Base-by-base conservation (phyloP, 192 early-diverging fungal species). In the Mortierella hygrophila region DNA sequence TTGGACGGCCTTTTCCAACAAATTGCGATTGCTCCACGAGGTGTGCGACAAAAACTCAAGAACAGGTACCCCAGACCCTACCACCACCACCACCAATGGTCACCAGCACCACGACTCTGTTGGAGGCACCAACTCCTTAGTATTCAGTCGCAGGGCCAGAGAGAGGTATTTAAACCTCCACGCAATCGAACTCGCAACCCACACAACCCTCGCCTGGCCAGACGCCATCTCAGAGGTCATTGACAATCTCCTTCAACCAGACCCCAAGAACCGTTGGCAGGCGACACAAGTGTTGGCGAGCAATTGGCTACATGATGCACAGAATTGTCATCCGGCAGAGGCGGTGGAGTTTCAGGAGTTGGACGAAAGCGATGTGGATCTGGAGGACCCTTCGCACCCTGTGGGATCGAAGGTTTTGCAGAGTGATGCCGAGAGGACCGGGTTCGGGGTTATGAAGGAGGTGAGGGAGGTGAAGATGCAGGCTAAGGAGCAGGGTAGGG, bases 211-310 rank as follows among this genome's bases (percentile, higher is more conserved):
- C 23, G 60, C 46, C 7, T 86, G 84, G 84, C 84, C 84, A 0
- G 65, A 80, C 23, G 40, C 69, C 47, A 76, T 82, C 77, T 70
- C 75, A 35, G 42, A 84, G 23, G 46, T 91, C 70, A 74, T 85
- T 74, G 47, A 83, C 79, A 37, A 77, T 70, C 23, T 91, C 44
- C 42, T 91, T 41, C 86, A 91, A 40, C 88, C 88, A 3, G 81
- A 89, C 44, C 88, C 89, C 4, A 79, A 77, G 26, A 68, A 63
- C 16, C 90, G 90, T 37, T 91, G 90, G 90, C 87, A 89, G 23
- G 84, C 85, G 21, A 74, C 69, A 8, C 88, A 85, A 32, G 86
- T 80, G 13, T 65, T 91, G 5, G 86, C 86, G 4, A 86, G 77
- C 42, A 52, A 76, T 29, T 91, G 90, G 90, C 72, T 91, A 81